Evolutionary conservation across 768 basidiomycete species (phyloP).

Genomic region (Amanita molliuscula): DNA sequence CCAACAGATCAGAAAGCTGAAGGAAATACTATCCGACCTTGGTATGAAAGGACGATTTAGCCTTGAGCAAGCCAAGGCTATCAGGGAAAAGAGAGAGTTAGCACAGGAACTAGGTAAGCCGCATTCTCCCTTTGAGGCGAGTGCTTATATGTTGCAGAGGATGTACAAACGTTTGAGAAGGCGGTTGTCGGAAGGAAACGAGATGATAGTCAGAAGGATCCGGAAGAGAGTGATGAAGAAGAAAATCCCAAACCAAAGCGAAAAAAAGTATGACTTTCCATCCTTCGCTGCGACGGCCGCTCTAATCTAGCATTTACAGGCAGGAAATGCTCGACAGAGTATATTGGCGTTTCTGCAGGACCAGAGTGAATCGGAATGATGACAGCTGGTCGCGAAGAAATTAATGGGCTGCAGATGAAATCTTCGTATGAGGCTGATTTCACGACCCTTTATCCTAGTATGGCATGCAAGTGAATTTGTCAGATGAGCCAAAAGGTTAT

Average conservation of each 20-base stretch:
- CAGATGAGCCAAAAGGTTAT: too few species aligned
- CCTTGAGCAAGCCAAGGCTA: conserved; percentile 70
- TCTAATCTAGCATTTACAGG: background rate
- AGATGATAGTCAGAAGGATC: conserved; percentile 11
- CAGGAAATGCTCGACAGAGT: conserved; percentile 36
- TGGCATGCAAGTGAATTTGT: too few species aligned
- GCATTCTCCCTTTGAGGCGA: background rate
- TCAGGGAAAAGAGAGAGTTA: conserved; percentile 65
- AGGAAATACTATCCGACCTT: conserved; percentile 53
- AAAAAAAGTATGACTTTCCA: conserved; percentile 15
- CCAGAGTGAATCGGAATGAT: conserved; percentile 58
- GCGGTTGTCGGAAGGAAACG: conserved; percentile 28
- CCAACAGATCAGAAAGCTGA: conserved; percentile 57
- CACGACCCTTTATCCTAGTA: too few species aligned
- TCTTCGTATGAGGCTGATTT: too few species aligned
- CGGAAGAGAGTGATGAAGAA: conserved; percentile 22
- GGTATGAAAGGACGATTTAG: conserved; percentile 77
- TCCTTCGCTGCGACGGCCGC: background rate
- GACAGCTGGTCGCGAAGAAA: background rate
- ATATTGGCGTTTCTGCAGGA: conserved; percentile 66
- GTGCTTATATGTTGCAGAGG: conserved; percentile 35
- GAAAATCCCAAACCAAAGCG: conserved; percentile 23
- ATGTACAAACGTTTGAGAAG: conserved; percentile 62
- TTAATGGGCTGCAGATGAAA: conserved; percentile 6
- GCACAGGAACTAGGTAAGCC: conserved; percentile 67